Evolutionary conservation across 1,139 yeast species (phyloP).

Genomic region (Suhomyces maxii): DNA sequence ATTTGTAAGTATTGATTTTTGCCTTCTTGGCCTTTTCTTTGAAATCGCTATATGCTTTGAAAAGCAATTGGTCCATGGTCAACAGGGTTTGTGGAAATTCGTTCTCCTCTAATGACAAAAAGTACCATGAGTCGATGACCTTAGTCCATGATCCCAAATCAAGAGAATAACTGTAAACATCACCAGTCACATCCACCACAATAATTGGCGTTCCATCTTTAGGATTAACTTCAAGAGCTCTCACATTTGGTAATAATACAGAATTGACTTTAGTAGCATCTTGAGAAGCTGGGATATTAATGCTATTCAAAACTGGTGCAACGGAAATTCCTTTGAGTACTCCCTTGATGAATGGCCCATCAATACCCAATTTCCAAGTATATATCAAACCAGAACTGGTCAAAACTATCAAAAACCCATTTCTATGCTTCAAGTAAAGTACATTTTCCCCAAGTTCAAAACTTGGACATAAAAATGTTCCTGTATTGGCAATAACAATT

Average conservation of each 20-base stretch:
- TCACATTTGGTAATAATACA: slow-evolving; percentile 28
- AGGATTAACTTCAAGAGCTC: slow-evolving; percentile 31
- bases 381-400: slow-evolving; percentile 51
- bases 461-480: slow-evolving; percentile 49
- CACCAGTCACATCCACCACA: slow-evolving; percentile 33
- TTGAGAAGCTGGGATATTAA: slow-evolving; percentile 12
- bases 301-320: slow-evolving; percentile 49
- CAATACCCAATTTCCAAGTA: slow-evolving; percentile 43
- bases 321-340: slow-evolving; percentile 46
- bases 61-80: slow-evolving; percentile 12
- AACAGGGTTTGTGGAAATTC: not conserved
- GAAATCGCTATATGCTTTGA: slow-evolving; percentile 18
- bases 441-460: slow-evolving; percentile 61
- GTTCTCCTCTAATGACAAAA: slow-evolving; percentile 16
- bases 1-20: slow-evolving; percentile 25
- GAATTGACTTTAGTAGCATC: slow-evolving; percentile 12
- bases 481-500: slow-evolving; percentile 67
- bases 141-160: slow-evolving; percentile 49
- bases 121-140: slow-evolving; percentile 51
- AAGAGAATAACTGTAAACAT: slow-evolving; percentile 41
- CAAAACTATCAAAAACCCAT: slow-evolving; percentile 54
- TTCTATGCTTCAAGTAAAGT: slow-evolving; percentile 52
- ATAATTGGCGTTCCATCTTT: slow-evolving; percentile 46
- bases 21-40: slow-evolving; percentile 22
- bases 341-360: slow-evolving; percentile 21